These are phyloP conservation scores for Trichoderma arundinaceum DNA, from an alignment of 2,329 filamentous ascomycete genomes.

Conservation along the genomic window DNA sequence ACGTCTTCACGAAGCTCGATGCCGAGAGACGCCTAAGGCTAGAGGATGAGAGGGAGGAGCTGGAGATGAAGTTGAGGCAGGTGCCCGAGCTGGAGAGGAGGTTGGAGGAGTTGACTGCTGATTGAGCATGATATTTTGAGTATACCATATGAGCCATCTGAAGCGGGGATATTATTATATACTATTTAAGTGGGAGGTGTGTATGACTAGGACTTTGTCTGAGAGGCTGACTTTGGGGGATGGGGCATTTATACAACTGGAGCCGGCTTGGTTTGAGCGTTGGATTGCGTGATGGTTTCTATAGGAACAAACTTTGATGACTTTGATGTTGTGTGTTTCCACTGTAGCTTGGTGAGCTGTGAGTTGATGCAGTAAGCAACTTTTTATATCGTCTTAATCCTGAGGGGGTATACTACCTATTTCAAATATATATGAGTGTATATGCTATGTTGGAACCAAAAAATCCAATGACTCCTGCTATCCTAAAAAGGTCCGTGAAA, in stretches of 20 bases:
- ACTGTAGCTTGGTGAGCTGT: not conserved
- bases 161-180: constrained; percentile 6
- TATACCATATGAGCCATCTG: not conserved
- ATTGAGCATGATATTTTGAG: constrained; percentile 29
- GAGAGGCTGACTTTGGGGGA: not conserved
- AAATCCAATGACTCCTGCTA: no score
- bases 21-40: constrained; percentile 82
- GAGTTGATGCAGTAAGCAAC: not conserved
- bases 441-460: not conserved
- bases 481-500: no score
- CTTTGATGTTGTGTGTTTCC: no score
- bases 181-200: constrained; percentile 7
- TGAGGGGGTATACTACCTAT: not conserved
- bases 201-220: constrained; percentile 16
- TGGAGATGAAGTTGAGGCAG: constrained; percentile 82
- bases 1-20: constrained; percentile 87
- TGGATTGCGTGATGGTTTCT: no score
- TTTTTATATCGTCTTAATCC: no score
- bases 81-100: constrained; percentile 88
- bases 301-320: no score
- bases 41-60: constrained; percentile 95
- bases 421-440: no score
- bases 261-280: not conserved
- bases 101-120: constrained; percentile 73
- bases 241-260: not conserved